Evolutionary conservation across 1,139 yeast genomes (phyloP), one percentile per base, ranked within the genome.

Genomic region (Tardiomyces depauwii): DNA sequence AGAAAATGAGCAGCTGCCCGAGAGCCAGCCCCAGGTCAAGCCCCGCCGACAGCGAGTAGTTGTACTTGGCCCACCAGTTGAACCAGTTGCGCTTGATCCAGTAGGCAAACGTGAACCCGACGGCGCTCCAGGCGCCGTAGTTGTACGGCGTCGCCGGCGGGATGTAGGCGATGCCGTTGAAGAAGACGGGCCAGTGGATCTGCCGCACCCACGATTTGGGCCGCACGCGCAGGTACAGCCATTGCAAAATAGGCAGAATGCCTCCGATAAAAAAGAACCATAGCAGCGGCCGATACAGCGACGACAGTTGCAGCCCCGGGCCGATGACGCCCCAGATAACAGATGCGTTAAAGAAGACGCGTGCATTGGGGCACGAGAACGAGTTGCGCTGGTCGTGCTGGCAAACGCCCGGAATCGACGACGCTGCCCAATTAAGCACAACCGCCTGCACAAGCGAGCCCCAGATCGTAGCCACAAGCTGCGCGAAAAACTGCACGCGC

Each of bases 271-370:
- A 51, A 58, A 76, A 74, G 49, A 72, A 71, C 59, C 61, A 71
- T 42, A 71, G 57, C 23, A 74, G 57, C 9, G 65, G 62, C 47
- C 67, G 67, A 52, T 72, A 72, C 23, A 67, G 49, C 40, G 60
- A 54, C 21, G 65, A 63, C 51, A 75, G 75, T 44, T 69, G 72
- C 50, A 73, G 68, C 52, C 67, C 63, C 1, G 83, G 81, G 1
- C 83, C 84, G 53, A 79, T 73, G 11, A 76, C 75, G 47, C 85
- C 84, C 86, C 86, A 81, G 42, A 77, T 68, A 38, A 80, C 72
- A 2, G 80, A 72, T 7, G 85, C 78, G 44, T 70, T 68, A 63
- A 67, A 78, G 58, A 72, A 77, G 1, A 72, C 73, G 28, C 64
- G 65, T 10, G 72, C 71, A 25, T 63, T 62, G 2, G 80, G 77